phyloP scores from a whole-genome alignment of 768 basidiomycete species.

The Rhizopogon vesiculosus region DNA sequence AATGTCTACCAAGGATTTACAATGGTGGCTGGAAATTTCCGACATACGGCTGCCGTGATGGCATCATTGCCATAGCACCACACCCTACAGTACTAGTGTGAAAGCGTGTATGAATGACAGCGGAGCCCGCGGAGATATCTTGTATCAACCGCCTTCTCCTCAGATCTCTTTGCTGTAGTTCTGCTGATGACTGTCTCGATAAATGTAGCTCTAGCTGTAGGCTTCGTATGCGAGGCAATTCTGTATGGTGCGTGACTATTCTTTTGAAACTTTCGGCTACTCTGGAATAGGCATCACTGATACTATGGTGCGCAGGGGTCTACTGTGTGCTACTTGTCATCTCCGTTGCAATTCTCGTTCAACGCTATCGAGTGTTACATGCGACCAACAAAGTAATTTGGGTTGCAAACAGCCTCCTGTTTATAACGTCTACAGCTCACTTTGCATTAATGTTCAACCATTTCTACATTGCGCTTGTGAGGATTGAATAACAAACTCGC shows the following conservation, averaged over 20 bases:
- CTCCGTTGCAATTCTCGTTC: slow-evolving; percentile 9
- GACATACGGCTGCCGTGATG: not conserved
- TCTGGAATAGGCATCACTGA: not conserved
- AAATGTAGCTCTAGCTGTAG: not conserved
- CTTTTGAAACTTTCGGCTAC: not conserved
- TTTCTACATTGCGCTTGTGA: slow-evolving; percentile 16
- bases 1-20: too few relatives aligned
- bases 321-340: slow-evolving; percentile 11
- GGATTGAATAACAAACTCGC: slow-evolving; percentile 4
- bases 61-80: not conserved
- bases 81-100: too few relatives aligned
- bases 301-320: slow-evolving; percentile 2
- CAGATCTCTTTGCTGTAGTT: not conserved
- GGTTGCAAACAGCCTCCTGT: slow-evolving; percentile 12
- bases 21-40: too few relatives aligned
- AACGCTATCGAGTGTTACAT: not conserved
- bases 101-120: not conserved
- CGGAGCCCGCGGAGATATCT: not conserved
- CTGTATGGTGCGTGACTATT: slow-evolving; percentile 17
- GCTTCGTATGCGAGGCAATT: slow-evolving; percentile 21
- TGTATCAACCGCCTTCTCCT: not conserved
- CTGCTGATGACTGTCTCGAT: not conserved
- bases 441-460: slow-evolving; percentile 19
- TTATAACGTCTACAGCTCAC: slow-evolving; percentile 11
- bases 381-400: slow-evolving; percentile 1